Base-by-base conservation (phyloP, 2,329 filamentous ascomycete species). In the Neonectria punicea region DNA sequence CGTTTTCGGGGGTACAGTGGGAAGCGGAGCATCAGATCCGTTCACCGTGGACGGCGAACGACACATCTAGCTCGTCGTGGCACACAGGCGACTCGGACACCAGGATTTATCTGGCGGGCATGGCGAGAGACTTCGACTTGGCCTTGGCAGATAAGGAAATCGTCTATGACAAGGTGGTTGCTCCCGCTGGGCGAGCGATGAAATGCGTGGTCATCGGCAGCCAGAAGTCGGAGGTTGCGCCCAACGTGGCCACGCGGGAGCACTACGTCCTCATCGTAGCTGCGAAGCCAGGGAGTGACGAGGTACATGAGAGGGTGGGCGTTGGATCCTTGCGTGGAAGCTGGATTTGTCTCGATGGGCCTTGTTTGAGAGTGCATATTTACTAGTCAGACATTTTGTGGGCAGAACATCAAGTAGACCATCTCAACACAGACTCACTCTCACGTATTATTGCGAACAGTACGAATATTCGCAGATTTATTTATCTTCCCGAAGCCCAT, bases 1-100 rank as follows among this genome's bases (percentile, higher is more conserved):
- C 66, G 0, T 71, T 77, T 13, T 65, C 63, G 1, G 39, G 43
- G 1, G 66, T 72, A 18, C 22, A 58, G 2, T 72, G 69, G 67
- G 44, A 44, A 5, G 44, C 59, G 2, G 65, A 61, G 39, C 16
- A 30, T 3, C 49, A 11, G 3, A 58, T 71, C 0, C 32, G 50
- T 6, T 66, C 67, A 3, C 64, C 69, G 11, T 71, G 66, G 63
- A 28, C n/a, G 2, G n/a, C 13, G 1, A 16, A 6, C n/a, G 34
- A 43, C 6, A 8, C 49, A 0, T 46, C 36, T 1, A 67, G 58
- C 7, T 64, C 56, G 4, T 41, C 47, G 0, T 59, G 67, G 25
- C 66, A 69, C 1, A 69, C 66, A 1, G 66, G 63, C 14, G 51
- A 69, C 6, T 43, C 28, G 0, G 18, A 61, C 11, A 41, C 54